phyloP scores from a whole-genome alignment of 176 grass and related monocot genomes.

The Pontederia paniculata region DNA sequence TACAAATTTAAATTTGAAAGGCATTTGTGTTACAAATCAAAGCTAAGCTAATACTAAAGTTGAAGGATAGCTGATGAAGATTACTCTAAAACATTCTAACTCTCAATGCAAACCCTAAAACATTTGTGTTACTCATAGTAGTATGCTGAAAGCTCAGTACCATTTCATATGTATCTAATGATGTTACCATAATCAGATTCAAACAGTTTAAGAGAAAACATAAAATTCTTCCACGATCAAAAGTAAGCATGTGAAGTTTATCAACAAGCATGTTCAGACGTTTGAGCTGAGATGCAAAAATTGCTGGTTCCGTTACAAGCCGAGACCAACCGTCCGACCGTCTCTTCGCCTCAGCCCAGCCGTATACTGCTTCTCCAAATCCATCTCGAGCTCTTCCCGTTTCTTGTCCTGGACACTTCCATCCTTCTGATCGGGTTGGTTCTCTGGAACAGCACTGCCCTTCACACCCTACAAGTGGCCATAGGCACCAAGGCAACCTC shows the following conservation, averaged over 20 bases:
- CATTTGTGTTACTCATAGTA: no score
- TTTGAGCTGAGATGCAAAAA: neutral
- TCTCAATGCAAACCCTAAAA: no score
- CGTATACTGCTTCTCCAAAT: slow-evolving; percentile 91
- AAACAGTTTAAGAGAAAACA: neutral
- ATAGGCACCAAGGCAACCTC: slow-evolving; percentile 97
- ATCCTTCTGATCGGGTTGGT: slow-evolving; percentile 23
- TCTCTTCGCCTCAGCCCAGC: slow-evolving; percentile 84
- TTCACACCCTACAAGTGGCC: slow-evolving; percentile 88
- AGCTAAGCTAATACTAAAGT: no score
- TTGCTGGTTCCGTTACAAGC: slow-evolving; percentile 36
- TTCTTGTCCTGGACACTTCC: slow-evolving; percentile 49
- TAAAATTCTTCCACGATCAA: neutral
- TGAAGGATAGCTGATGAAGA: no score
- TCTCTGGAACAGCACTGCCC: slow-evolving; percentile 33
- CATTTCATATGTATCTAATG: no score
- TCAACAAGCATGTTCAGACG: neutral
- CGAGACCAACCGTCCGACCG: slow-evolving; percentile 88
- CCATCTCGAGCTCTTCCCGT: slow-evolving; percentile 74
- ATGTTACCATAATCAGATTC: neutral
- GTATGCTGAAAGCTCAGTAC: no score
- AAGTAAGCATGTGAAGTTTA: neutral
- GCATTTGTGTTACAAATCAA: no score
- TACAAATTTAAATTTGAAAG: no score
- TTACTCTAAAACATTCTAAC: no score